Evolutionary conservation across 345 rosid genomes (phyloP).

Genomic region (Odontarrhena argentea): DNA sequence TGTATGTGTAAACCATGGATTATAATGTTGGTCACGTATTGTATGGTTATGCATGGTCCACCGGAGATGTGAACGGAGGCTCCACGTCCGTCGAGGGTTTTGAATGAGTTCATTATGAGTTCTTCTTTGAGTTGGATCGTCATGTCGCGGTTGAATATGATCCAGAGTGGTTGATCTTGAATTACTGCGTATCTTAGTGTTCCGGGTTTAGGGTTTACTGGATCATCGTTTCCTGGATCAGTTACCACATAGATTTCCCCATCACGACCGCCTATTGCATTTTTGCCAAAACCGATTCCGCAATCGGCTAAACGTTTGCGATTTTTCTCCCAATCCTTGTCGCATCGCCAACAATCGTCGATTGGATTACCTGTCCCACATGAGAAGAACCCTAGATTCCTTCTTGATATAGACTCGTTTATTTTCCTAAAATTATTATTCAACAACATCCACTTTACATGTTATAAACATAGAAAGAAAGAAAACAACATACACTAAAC

Average conservation of each 20-base stretch:
- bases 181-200: conserved; percentile 75
- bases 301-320: conserved; percentile 71
- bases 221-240: conserved; percentile 58
- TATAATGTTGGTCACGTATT: conserved; percentile 70
- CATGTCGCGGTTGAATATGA: conserved; percentile 75
- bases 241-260: conserved; percentile 72
- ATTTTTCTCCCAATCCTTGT: conserved; percentile 73
- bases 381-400: conserved; percentile 66
- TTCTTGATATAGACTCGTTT: conserved; percentile 58
- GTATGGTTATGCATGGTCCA: conserved; percentile 87
- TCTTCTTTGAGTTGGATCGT: conserved; percentile 74
- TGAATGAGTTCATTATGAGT: conserved; percentile 79
- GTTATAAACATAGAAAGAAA: neutral
- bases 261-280: conserved; percentile 72
- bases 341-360: conserved; percentile 89
- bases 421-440: conserved; percentile 47
- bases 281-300: conserved; percentile 79
- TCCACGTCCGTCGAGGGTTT: conserved; percentile 80
- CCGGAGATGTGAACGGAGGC: conserved; percentile 78
- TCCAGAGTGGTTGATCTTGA: conserved; percentile 74
- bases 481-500: neutral
- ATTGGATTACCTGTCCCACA: conserved; percentile 80
- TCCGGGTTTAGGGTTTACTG: conserved; percentile 72
- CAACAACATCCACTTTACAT: neutral
- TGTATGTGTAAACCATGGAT: conserved; percentile 75